phyloP scores from a whole-genome alignment of 2,329 filamentous ascomycete species.

The Aspergillus melleus region DNA sequence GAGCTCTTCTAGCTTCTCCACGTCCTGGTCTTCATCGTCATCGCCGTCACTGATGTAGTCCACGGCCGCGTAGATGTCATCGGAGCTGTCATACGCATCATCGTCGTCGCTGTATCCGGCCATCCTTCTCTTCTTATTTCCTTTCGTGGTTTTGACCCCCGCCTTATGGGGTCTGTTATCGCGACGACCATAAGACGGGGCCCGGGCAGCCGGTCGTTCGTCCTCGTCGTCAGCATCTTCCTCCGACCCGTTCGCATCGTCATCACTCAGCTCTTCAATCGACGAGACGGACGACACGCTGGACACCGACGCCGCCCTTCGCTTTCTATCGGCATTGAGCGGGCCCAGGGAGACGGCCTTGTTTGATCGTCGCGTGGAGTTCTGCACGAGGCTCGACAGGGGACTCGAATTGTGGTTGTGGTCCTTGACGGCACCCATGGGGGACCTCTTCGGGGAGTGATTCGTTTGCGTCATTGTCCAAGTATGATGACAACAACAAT shows the following conservation, averaged over 20 bases:
- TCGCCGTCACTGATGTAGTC: conserved; percentile 79
- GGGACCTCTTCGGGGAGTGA: conserved; percentile 29
- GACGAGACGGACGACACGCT: conserved; percentile 40
- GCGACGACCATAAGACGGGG: conserved; percentile 44
- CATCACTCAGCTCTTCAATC: conserved; percentile 36
- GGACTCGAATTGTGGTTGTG: conserved; percentile 25
- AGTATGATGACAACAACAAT: conserved; percentile 1
- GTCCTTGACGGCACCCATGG: conserved; percentile 27
- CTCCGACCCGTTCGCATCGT: conserved; percentile 39
- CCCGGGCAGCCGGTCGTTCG: conserved; percentile 40
- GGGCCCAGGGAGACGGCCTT: conserved; percentile 24
- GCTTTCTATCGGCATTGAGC: conserved; percentile 30
- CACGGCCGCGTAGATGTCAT: conserved; percentile 73
- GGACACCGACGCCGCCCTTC: conserved; percentile 38
- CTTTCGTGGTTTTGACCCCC: conserved; percentile 38
- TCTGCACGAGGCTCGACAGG: conserved; percentile 22
- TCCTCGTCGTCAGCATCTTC: conserved; percentile 46
- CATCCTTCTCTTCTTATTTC: conserved; percentile 36
- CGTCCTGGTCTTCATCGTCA: conserved; percentile 76
- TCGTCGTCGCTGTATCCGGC: conserved; percentile 32
- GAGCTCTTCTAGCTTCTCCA: conserved; percentile 75
- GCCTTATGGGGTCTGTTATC: conserved; percentile 37
- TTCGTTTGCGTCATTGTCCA: conserved; percentile 26
- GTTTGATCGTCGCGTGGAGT: conserved; percentile 26
- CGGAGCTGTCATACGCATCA: conserved; percentile 49